Base-by-base conservation (phyloP, 768 basidiomycete genomes). In the Collybiopsis confluens region DNA sequence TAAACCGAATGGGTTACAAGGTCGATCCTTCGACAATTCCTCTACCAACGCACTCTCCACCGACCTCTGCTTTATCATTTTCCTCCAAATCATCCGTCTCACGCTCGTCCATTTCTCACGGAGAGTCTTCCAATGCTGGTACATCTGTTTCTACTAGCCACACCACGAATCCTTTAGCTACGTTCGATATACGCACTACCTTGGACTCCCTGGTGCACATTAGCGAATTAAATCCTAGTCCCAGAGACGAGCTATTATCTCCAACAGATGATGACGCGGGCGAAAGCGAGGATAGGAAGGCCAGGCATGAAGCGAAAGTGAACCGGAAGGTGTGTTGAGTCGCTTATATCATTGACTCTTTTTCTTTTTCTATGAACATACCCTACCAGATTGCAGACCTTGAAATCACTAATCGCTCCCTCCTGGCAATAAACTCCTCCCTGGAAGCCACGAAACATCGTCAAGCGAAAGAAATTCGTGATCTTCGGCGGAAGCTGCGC, bases 321-420 rank as follows among this genome's bases (percentile, higher is more conserved):
- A 85, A 86, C 66, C 82, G 90, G 54, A 93, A 93, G 84, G 90
- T 91, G 57, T 27, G 45, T 45, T 55, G 21, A 13, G n/a, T 27
- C 27, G 37, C 58, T 16, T 37, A 36, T 28, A 24, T 6, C 37
- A 44, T 27, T 7, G 20, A n/a, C n/a, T 33, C 30, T 13, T 33
- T 33, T 13, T 33, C 18, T 38, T 13, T 48, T 37, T 11, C 41
- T 35, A 33, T 18, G 11, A 37, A 30, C 41, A 35, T 15, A 57
- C 11, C 24, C 47, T 9, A 18, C 36, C 55, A 96, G 93, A 95
- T 96, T 54, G 90, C 88, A 11, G 92, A 96, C 70, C 75, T 96
- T 10, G 90, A 95, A 68, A 96, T 96, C 62, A 87, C 90, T 5
- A 95, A 92, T 67, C 78, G 81, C 30, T 96, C 92, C 1, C 77